These are phyloP conservation scores for Vicia sativa DNA, from an alignment of 306 rosid species.

Conservation along the genomic window DNA sequence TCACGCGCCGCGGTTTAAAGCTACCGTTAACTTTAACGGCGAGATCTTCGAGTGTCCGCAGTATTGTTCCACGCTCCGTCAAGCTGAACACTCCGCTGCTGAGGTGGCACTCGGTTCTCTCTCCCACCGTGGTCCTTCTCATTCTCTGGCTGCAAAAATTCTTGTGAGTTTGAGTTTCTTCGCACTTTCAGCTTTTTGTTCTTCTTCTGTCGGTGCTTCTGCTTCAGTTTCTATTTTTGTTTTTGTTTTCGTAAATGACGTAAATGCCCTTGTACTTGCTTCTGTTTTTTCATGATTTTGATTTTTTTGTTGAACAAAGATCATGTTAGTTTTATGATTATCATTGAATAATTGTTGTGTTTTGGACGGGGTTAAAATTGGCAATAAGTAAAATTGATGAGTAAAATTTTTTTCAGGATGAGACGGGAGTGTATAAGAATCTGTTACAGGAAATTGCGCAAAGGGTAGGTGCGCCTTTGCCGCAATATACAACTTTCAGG, in stretches of 20 bases:
- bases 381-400: background rate
- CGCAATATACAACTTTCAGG: constrained; percentile 88
- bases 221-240: background rate
- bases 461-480: constrained; percentile 97
- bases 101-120: constrained; percentile 95
- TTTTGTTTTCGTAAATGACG: constrained; percentile 41
- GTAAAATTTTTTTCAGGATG: constrained; percentile 59
- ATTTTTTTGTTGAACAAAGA: background rate
- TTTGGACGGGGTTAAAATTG: background rate
- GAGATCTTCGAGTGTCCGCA: constrained; percentile 93
- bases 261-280: constrained; percentile 38
- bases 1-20: constrained; percentile 98
- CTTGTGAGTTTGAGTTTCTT: constrained; percentile 55
- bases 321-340: constrained; percentile 17
- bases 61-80: constrained; percentile 88
- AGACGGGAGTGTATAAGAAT: constrained; percentile 98
- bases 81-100: constrained; percentile 98
- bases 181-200: background rate
- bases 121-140: constrained; percentile 88
- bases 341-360: background rate
- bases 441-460: constrained; percentile 98
- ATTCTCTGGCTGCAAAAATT: constrained; percentile 89
- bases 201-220: constrained; percentile 37
- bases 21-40: constrained; percentile 92
- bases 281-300: background rate